A percentile compares a stretch with the other conserved stretches of the same genome.
Conservation (phyloP, 192 early-diverging fungal species). For the Coemansia sp. region DNA sequence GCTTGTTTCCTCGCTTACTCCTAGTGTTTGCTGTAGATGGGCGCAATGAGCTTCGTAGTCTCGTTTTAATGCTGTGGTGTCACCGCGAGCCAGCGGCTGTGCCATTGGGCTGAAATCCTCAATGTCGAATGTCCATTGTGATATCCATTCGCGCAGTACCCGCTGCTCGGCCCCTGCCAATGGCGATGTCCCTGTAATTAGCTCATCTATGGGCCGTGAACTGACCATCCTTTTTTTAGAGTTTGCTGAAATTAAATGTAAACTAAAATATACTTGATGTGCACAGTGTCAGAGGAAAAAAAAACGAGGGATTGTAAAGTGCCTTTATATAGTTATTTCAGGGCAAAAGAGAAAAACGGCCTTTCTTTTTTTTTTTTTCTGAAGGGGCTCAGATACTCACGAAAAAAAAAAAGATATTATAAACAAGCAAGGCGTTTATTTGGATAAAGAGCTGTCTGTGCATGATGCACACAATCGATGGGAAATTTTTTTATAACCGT, state of each 20-base stretch:
- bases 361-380: background rate
- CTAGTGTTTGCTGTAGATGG: background rate
- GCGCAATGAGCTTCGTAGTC: constrained; percentile 9
- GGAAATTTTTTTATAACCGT: background rate
- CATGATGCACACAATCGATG: constrained; percentile 7
- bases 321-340: too few relatives aligned
- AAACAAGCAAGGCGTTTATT: constrained; percentile 5
- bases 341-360: background rate
- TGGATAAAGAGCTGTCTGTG: background rate
- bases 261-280: too few relatives aligned
- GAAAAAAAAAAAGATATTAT: background rate
- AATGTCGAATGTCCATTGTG: constrained; percentile 36
- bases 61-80: constrained; percentile 9
- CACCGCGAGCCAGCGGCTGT: constrained; percentile 41
- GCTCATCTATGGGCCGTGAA: constrained; percentile 20
- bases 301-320: too few relatives aligned
- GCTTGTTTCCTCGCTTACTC: background rate
- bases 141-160: constrained; percentile 44
- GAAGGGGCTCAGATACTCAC: background rate
- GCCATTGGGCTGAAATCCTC: constrained; percentile 27
- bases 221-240: too few relatives aligned
- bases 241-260: too few relatives aligned
- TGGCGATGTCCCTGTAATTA: constrained; percentile 19
- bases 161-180: constrained; percentile 43
- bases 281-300: too few relatives aligned